Evolutionary conservation across 2,329 filamentous ascomycete genomes (phyloP), one percentile per base, ranked within the genome.

Genomic region (Xylariaceae sp.): DNA sequence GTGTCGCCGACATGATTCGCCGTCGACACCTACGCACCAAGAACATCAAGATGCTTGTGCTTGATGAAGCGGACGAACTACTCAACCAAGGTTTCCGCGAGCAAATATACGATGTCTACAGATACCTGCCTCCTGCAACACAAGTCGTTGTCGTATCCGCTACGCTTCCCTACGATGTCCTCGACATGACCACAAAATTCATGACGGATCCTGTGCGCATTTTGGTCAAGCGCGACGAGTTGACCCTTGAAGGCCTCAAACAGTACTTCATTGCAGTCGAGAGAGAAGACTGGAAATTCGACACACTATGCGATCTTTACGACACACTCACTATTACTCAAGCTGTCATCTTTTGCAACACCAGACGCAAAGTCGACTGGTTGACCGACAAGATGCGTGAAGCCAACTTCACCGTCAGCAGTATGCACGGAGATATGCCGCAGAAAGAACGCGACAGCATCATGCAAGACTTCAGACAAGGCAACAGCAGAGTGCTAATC

Each of bases 261-360:
- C 94, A 99, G 73, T 99, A 96, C 79, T 99, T 96, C 71, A 97
- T 99, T 67, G 94, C 94, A 1, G 94, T 97, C 26, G 94, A 99
- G 74, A 97, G 96, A 78, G 94, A 99, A 73, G 94, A 97, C 71
- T 99, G 94, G 94, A 99, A 99, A 74, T 96, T 99, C 65, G 94
- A 99, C 72, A 99, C 94, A 2, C 85, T 99, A 3, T 97, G 91
- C 73, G 94, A 99, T 76, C 86, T 99, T 55, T 99, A 99, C 80
- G 94, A 99, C 72, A 97, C 94, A 9, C 82, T 99, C 44, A 99
- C 94, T 53, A 97, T 99, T 69, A 97, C 94, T 12, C 94, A 97
- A 76, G 94, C 94, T 45, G 94, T 99, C 71, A 99, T 99, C 71
- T 99, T 99, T 80, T 99, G 94, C 81, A 99, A 99, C 75, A 99